These are phyloP conservation scores for Phytophthora crassamura DNA, from an alignment of 352 stramenopile genomes.

Conservation along the genomic window DNA sequence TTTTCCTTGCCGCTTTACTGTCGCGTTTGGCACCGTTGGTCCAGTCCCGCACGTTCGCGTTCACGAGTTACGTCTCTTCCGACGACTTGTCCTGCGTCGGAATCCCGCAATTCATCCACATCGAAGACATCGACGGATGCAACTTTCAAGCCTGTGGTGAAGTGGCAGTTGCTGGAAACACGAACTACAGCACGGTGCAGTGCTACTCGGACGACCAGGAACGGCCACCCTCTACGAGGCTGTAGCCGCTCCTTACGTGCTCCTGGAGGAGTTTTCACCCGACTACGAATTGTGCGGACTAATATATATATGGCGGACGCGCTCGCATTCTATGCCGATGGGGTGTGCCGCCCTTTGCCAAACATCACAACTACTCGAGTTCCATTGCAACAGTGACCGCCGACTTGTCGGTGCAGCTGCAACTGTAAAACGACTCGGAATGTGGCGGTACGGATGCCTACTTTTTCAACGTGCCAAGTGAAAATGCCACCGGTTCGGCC, in stretches of 20 bases:
- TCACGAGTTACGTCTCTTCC: too few species aligned
- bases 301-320: neutral
- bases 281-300: neutral
- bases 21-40: too few species aligned
- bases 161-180: too few species aligned
- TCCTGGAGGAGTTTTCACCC: conserved; percentile 2
- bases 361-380: neutral
- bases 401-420: conserved; percentile 1
- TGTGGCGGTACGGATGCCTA: neutral
- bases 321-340: conserved; percentile 1
- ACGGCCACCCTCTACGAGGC: neutral
- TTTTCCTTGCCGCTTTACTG: too few species aligned
- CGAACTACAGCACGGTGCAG: conserved; percentile 2
- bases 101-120: too few species aligned
- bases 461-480: neutral
- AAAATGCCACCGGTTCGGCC: neutral
- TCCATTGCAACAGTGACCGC: neutral
- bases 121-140: too few species aligned
- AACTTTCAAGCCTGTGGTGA: too few species aligned
- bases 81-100: too few species aligned
- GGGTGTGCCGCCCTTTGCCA: neutral
- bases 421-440: conserved; percentile 1
- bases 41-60: too few species aligned
- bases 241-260: neutral
- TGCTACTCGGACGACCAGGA: conserved; percentile 9